phyloP scores from a whole-genome alignment of 352 stramenopile species.

The Nothophytophthora sp. region DNA sequence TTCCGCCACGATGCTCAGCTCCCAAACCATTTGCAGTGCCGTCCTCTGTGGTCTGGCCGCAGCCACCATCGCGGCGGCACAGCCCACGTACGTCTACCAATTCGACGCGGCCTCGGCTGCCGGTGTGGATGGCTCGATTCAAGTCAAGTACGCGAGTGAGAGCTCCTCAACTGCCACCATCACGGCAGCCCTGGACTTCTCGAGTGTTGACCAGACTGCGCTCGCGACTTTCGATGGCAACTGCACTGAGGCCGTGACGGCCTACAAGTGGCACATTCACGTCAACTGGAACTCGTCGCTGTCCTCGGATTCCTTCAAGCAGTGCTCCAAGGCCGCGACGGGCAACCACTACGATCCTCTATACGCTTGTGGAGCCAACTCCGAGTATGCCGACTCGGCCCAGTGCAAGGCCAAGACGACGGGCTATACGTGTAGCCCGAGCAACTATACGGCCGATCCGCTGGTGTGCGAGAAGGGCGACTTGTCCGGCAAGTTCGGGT shows the following conservation, averaged over 20 bases:
- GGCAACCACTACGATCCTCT: conserved; percentile 52
- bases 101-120: conserved; percentile 9
- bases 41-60: background rate
- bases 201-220: conserved; percentile 1
- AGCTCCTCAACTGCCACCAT: conserved; percentile 5
- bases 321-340: conserved; percentile 29
- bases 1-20: background rate
- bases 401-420: conserved; percentile 11
- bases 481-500: conserved; percentile 46
- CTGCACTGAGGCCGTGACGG: conserved; percentile 17
- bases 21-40: background rate
- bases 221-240: conserved; percentile 22
- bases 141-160: conserved; percentile 5
- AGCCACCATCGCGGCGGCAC: background rate
- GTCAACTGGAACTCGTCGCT: conserved; percentile 32
- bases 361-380: conserved; percentile 38
- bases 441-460: conserved; percentile 27
- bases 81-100: conserved; percentile 7
- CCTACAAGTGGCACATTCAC: conserved; percentile 48
- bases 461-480: conserved; percentile 44
- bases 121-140: conserved; percentile 4
- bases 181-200: conserved; percentile 18
- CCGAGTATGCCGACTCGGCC: conserved; percentile 28
- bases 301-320: conserved; percentile 24
- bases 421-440: conserved; percentile 36